A percentile compares a stretch with the other conserved stretches of the same genome.
phyloP scores from a whole-genome alignment of 805 yeast genomes.

The Helenozyma baotianmanensis region DNA sequence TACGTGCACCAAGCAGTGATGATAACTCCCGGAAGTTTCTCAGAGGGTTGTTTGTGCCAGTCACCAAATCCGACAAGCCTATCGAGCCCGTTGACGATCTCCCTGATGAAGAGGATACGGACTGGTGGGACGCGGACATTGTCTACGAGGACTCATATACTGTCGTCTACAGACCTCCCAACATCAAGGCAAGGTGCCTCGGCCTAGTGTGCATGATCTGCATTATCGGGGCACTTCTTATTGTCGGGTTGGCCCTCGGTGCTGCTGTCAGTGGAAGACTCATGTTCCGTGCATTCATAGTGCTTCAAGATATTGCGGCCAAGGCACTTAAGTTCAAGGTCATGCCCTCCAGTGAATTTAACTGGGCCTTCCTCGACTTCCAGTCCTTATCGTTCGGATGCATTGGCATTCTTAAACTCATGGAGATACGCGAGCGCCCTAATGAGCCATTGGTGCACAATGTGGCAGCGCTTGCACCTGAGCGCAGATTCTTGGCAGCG shows the following conservation, averaged over 20 bases:
- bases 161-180: slow-evolving; percentile 84
- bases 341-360: neutral
- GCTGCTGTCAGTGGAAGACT: slow-evolving; percentile 27
- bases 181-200: slow-evolving; percentile 57
- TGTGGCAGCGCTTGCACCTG: too few species aligned
- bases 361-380: slow-evolving; percentile 8
- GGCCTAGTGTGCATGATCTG: slow-evolving; percentile 44
- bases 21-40: slow-evolving; percentile 62
- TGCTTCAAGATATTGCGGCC: neutral
- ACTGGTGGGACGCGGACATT: slow-evolving; percentile 36
- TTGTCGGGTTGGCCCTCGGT: slow-evolving; percentile 17
- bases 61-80: slow-evolving; percentile 71
- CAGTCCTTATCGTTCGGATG: slow-evolving; percentile 8
- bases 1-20: slow-evolving; percentile 86
- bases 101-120: slow-evolving; percentile 17
- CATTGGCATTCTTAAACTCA: neutral
- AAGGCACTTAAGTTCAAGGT: neutral
- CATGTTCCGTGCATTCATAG: slow-evolving; percentile 2
- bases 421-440: too few species aligned
- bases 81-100: slow-evolving; percentile 24
- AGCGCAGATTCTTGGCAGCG: too few species aligned
- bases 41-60: slow-evolving; percentile 71
- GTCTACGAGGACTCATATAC: slow-evolving; percentile 47
- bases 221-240: slow-evolving; percentile 37
- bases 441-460: too few species aligned